phyloP scores from a whole-genome alignment of 768 basidiomycete genomes.

The Tubosaeta brunneosetosa region DNA sequence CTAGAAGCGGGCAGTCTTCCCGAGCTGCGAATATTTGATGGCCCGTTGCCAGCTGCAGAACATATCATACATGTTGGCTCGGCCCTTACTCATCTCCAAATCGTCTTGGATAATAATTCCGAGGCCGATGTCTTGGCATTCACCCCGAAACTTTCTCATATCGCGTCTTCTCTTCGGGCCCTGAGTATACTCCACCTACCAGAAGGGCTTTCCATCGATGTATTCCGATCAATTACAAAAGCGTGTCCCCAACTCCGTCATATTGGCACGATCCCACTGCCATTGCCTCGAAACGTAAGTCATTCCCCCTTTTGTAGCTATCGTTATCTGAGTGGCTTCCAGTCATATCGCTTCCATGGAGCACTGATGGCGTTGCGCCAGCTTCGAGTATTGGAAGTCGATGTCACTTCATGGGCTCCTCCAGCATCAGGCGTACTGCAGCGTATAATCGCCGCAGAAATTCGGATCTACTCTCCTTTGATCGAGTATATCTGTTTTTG shows the following conservation, averaged over 20 bases:
- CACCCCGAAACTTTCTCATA: slow-evolving; percentile 29
- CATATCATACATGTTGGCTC: slow-evolving; percentile 34
- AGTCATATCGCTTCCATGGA: slow-evolving; percentile 34
- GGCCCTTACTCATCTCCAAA: slow-evolving; percentile 43
- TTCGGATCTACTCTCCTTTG: slow-evolving; percentile 35
- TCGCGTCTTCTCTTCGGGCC: slow-evolving; percentile 32
- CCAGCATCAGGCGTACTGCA: slow-evolving; percentile 28
- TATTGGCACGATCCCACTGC: slow-evolving; percentile 36
- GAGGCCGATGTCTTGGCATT: slow-evolving; percentile 28
- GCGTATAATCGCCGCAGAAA: slow-evolving; percentile 36
- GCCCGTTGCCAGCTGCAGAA: slow-evolving; percentile 37
- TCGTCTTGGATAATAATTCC: slow-evolving; percentile 37
- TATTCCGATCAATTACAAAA: slow-evolving; percentile 31
- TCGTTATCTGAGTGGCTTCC: slow-evolving; percentile 19
- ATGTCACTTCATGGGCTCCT: slow-evolving; percentile 34
- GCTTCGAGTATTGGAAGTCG: slow-evolving; percentile 35
- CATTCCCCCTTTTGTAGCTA: slow-evolving; percentile 1
- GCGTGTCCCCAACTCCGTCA: slow-evolving; percentile 34
- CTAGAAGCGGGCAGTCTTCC: slow-evolving; percentile 36
- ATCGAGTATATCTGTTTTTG: slow-evolving; percentile 35
- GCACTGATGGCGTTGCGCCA: slow-evolving; percentile 32
- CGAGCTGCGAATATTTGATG: slow-evolving; percentile 42
- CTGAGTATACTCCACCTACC: slow-evolving; percentile 34
- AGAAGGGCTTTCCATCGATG: slow-evolving; percentile 28
- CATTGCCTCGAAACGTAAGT: slow-evolving; percentile 35